Base-by-base conservation (phyloP, 306 rosid species). In the Castanea crenata region DNA sequence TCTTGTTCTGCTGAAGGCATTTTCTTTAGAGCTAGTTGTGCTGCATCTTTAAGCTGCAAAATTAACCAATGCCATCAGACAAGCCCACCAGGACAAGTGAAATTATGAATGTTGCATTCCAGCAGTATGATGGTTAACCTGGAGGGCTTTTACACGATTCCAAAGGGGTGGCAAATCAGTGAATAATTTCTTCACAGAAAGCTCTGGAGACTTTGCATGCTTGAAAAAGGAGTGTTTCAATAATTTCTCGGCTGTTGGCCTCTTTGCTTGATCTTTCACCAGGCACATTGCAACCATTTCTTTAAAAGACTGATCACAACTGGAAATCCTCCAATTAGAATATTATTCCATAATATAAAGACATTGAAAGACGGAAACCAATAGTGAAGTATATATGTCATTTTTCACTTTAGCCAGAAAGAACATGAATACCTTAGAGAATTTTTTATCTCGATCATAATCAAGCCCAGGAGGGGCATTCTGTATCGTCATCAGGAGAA, bases 251-350 rank as follows among this genome's bases (percentile, higher is more conserved):
- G 94, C 94, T 0, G 98, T 80, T 35, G 99, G 99, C 83, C 99
- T 89, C 92, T 93, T 96, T 57, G 98, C 76, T 85, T 93, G 99
- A 86, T 96, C 99, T 90, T 96, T 96, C 78, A 96, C 99, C 87
- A 96, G 87, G 90, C 99, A 93, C 99, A 96, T 96, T 67, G 99
- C 98, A 91, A 93, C 99, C 98, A 96, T 93, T 87, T 96, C 98
- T 91, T 96, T 96, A 89, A 96, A 96, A 88, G 97, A 91, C 99
- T 96, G 99, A 83, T 90, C 85, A 93, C 98, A 86, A 91, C 99
- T 91, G 97, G 89, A 93, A 90, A 91, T 90, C 91, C 91, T 89
- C 91, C 89, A 91, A 93, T 96, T 91, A 96, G 98, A 89, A 86
- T 83, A 87, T 87, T 80, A 84, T 83, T 70, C 85, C 10, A 79